Evolutionary conservation across 129 eudicot species (phyloP), one percentile per base, ranked within the genome.

Genomic region (Centaurea solstitialis): DNA sequence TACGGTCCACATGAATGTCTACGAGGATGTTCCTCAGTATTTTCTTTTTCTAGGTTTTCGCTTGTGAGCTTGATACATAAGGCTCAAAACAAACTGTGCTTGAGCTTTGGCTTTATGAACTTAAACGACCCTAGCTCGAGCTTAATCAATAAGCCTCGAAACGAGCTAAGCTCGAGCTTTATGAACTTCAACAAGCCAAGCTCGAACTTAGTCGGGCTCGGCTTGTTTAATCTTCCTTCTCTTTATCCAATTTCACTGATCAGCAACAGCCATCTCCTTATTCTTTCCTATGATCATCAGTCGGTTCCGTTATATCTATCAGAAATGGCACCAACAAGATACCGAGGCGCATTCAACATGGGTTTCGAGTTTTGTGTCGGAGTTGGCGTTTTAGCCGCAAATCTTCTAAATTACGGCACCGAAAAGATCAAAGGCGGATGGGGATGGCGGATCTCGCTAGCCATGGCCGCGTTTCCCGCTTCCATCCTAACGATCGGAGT

Each of bases 391-490:
- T 73, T 89, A 37, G 13, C 70, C 7, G 92, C 92, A n/a, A 89
- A 81, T 86, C 86, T 89, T 26, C 23, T 86, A 23, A 89, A 89
- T 81, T 89, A 80, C n/a, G 81, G 88, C 15, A 81, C 90, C 30
- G 76, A 86, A 72, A 86, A 89, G 66, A 89, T 89, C 6, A 8
- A 81, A 68, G 85, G 73, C 9, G 90, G 92, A 13, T 89, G 92
- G 92, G 92, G 90, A 66, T 89, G 92, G 92, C 66, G 92, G 21
- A 84, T 89, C 79, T 89, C 92, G 9, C 59, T 89, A 67, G 88
- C 87, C 47, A 65, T 81, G 86, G 89, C 92, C 11, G 92, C 92
- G 11, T 67, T 82, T 74, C 92, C 92, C 0, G 90, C 90, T 24
- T 71, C 80, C 23, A 47, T 89, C 20, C 62, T 89, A 75, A 79